phyloP scores from a whole-genome alignment of 179 eudicot genomes.

The Corrigiola litoralis region DNA sequence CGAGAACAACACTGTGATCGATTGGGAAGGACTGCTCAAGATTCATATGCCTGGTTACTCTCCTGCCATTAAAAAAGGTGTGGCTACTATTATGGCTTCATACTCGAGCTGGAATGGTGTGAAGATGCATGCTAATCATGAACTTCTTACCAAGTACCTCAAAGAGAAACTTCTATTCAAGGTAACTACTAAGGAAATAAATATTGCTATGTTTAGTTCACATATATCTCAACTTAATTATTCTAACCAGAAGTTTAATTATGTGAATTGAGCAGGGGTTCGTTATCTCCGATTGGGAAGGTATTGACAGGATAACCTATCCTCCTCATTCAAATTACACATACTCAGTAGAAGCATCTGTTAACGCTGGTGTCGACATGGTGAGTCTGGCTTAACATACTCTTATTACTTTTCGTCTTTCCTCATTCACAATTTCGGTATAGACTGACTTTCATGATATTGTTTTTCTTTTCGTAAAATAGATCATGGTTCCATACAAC shows the following conservation, averaged over 20 bases:
- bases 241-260: neutral
- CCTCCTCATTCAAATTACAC: conserved; percentile 34
- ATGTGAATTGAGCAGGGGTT: conserved; percentile 27
- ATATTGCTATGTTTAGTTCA: neutral
- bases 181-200: neutral
- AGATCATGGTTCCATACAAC: conserved; percentile 38
- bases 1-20: conserved; percentile 31
- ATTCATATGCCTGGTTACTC: conserved; percentile 35
- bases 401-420: neutral
- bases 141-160: conserved; percentile 28
- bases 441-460: neutral
- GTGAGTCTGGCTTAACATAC: conserved; percentile 6
- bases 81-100: conserved; percentile 34
- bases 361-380: conserved; percentile 46
- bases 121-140: conserved; percentile 34
- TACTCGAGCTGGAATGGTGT: conserved; percentile 37
- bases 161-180: conserved; percentile 25
- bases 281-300: conserved; percentile 43
- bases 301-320: conserved; percentile 33
- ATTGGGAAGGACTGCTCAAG: conserved; percentile 27
- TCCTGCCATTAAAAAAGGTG: conserved; percentile 24
- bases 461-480: neutral
- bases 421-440: neutral
- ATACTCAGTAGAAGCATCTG: conserved; percentile 26
- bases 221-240: neutral